Conservation (phyloP, 495 filamentous ascomycete species). For the Penicillium subrubescens region DNA sequence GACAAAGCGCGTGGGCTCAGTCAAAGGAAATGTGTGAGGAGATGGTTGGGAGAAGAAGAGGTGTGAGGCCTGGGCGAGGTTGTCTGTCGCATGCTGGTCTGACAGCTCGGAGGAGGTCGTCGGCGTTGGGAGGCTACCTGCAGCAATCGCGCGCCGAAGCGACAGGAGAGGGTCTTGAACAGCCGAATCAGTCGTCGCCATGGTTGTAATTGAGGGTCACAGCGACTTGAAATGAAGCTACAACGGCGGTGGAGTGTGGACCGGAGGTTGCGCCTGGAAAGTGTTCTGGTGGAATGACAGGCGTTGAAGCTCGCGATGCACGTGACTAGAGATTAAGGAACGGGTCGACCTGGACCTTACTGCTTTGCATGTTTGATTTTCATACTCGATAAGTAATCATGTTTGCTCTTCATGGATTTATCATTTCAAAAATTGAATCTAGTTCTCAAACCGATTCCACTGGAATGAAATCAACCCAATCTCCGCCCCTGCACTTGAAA, state of each 20-base stretch:
- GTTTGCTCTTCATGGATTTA: neutral
- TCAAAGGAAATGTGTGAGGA: conserved; percentile 70
- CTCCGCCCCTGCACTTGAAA: neutral
- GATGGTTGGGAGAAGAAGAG: conserved; percentile 71
- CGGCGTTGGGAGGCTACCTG: conserved; percentile 64
- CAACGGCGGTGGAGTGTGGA: conserved; percentile 3
- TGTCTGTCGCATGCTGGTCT: conserved; percentile 45
- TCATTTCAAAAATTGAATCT: neutral
- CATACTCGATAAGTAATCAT: neutral
- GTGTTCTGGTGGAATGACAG: conserved; percentile 9
- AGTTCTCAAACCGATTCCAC: neutral
- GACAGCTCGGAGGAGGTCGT: conserved; percentile 64
- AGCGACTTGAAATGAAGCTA: conserved; percentile 21
- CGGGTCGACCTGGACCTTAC: neutral
- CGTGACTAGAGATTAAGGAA: conserved; percentile 2
- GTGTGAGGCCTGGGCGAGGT: conserved; percentile 77
- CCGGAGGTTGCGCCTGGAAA: conserved; percentile 14
- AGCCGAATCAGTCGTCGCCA: conserved; percentile 38
- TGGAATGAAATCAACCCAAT: neutral
- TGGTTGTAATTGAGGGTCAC: conserved; percentile 15
- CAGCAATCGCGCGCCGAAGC: conserved; percentile 76
- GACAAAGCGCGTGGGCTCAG: conserved; percentile 80
- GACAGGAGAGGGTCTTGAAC: conserved; percentile 73
- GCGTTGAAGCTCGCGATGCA: conserved; percentile 13
- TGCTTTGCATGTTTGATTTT: neutral